These are phyloP conservation scores for Asterella californica DNA, from an alignment of 225 moss, liverwort and hornwort genomes.

Conservation along the genomic window DNA sequence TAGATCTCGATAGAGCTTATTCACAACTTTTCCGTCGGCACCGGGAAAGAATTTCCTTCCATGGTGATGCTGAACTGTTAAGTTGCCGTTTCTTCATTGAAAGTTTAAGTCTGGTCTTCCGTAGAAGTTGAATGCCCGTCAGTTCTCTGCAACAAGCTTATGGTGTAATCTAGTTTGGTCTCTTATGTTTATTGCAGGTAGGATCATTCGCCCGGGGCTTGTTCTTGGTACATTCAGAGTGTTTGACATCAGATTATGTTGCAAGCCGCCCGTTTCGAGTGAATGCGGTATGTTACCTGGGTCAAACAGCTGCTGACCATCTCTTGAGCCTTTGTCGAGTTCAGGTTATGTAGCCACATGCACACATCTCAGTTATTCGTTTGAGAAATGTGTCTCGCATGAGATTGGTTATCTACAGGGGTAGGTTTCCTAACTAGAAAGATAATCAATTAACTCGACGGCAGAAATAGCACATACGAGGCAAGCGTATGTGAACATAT, in stretches of 20 bases:
- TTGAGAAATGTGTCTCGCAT: neutral
- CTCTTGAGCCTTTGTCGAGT: neutral
- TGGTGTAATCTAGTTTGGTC: neutral
- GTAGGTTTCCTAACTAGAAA: neutral
- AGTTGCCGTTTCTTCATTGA: neutral
- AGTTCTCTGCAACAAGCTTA: too few species aligned
- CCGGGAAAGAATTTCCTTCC: neutral
- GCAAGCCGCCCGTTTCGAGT: conserved; percentile 88
- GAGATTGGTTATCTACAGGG: neutral
- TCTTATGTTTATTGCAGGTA: conserved; percentile 44
- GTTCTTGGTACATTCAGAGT: conserved; percentile 95
- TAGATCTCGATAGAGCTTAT: neutral
- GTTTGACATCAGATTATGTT: conserved; percentile 59
- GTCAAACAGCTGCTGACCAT: neutral
- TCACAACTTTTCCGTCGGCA: neutral
- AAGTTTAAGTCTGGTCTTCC: neutral
- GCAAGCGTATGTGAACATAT: neutral
- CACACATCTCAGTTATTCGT: neutral
- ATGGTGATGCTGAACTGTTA: neutral
- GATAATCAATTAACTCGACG: neutral
- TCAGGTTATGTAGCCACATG: neutral
- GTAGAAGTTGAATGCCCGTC: neutral
- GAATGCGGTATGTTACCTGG: conserved; percentile 59
- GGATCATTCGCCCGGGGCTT: conserved; percentile 92
- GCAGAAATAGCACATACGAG: neutral